Evolutionary conservation across 2,329 filamentous ascomycete genomes (phyloP).

Genomic region (Trichophyton simii): DNA sequence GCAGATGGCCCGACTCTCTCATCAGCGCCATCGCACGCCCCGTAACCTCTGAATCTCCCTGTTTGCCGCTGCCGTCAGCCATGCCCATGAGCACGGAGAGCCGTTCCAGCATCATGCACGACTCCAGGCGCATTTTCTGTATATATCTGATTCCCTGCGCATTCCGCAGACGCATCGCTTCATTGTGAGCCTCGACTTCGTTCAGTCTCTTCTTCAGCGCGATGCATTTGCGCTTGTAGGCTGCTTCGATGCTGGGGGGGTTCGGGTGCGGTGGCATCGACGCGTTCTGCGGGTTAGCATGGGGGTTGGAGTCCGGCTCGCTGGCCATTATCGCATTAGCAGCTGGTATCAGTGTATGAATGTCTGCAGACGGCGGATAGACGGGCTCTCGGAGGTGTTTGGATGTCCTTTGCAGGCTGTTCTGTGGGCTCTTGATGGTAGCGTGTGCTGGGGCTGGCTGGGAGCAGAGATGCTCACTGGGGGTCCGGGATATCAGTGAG

Average conservation of each 20-base stretch:
- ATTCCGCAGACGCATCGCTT: conserved; percentile 66
- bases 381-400: neutral
- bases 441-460: neutral
- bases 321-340: neutral
- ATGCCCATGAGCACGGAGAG: conserved; percentile 31
- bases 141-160: conserved; percentile 70
- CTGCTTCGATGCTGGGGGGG: conserved; percentile 85
- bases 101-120: conserved; percentile 32
- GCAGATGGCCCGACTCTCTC: conserved; percentile 16
- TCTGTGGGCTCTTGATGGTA: neutral
- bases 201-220: conserved; percentile 81
- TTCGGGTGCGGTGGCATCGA: conserved; percentile 29
- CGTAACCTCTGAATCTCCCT: conserved; percentile 22
- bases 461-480: no score
- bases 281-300: conserved; percentile 15
- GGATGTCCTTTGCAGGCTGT: neutral
- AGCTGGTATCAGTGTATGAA: neutral
- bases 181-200: conserved; percentile 86
- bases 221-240: conserved; percentile 93
- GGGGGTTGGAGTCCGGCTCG: neutral
- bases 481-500: no score
- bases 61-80: conserved; percentile 21
- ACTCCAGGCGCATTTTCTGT: conserved; percentile 69
- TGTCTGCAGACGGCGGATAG: neutral
- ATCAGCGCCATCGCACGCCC: conserved; percentile 26